Percentiles rank a stretch among this genome's conserved stretches.
These are phyloP conservation scores for Kazachstania sp. DNA, from an alignment of 1,139 yeast species.

Conservation along the genomic window DNA sequence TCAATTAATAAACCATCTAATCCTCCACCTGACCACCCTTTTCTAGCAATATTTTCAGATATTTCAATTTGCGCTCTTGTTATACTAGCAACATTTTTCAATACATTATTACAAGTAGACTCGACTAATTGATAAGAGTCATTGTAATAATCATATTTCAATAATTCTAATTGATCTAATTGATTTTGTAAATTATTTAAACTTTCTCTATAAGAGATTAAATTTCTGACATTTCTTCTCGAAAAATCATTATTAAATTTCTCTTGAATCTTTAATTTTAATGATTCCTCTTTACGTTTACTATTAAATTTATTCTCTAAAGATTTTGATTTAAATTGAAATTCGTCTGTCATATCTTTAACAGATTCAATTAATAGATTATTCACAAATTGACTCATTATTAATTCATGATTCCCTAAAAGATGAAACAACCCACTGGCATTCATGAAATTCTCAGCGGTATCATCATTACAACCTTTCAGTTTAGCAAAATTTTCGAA, in stretches of 20 bases:
- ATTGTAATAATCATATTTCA: slow-evolving; percentile 67
- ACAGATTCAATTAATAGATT: slow-evolving; percentile 52
- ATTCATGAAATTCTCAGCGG: slow-evolving; percentile 57
- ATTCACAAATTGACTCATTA: slow-evolving; percentile 50
- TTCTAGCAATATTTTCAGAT: slow-evolving; percentile 70
- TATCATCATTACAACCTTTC: slow-evolving; percentile 50
- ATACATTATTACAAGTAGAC: slow-evolving; percentile 46
- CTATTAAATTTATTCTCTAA: slow-evolving; percentile 48
- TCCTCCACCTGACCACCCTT: slow-evolving; percentile 86
- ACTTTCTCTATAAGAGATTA: slow-evolving; percentile 56
- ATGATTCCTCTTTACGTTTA: slow-evolving; percentile 44
- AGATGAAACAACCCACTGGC: slow-evolving; percentile 76
- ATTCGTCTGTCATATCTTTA: slow-evolving; percentile 35
- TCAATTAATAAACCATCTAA: slow-evolving; percentile 54
- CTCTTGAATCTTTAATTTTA: slow-evolving; percentile 46
- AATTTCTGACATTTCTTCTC: slow-evolving; percentile 48
- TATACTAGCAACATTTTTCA: slow-evolving; percentile 52
- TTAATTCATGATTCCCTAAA: slow-evolving; percentile 68
- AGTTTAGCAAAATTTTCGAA: slow-evolving; percentile 62
- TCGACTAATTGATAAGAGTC: slow-evolving; percentile 53
- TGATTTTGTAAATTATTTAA: slow-evolving; percentile 60
- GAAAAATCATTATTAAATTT: slow-evolving; percentile 48
- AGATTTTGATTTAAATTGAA: slow-evolving; percentile 35
- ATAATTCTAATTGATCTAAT: slow-evolving; percentile 67
- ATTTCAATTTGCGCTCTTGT: slow-evolving; percentile 75